These are phyloP conservation scores for Hortiboletus campestris DNA, from an alignment of 768 basidiomycete genomes.

Conservation along the genomic window DNA sequence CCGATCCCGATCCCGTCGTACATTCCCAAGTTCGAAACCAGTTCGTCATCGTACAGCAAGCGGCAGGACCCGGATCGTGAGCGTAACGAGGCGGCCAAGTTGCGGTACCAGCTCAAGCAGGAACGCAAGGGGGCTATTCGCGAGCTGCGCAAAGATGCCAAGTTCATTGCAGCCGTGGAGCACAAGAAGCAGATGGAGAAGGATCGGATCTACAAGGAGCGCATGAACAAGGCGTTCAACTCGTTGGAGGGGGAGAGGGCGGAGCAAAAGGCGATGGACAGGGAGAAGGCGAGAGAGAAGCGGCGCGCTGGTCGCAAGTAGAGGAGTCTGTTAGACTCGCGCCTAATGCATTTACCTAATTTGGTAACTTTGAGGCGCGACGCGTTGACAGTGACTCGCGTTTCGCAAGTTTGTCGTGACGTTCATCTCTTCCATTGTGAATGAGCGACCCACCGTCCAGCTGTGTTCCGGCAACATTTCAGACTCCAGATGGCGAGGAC, in stretches of 20 bases:
- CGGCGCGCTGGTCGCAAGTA: constrained; percentile 74
- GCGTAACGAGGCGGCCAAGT: constrained; percentile 80
- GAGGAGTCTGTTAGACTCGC: neutral
- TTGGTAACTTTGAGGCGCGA: neutral
- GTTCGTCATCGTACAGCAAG: constrained; percentile 71
- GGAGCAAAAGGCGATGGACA: constrained; percentile 91
- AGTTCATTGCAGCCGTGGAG: constrained; percentile 87
- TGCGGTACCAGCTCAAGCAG: constrained; percentile 88
- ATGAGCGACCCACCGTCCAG: constrained; percentile 30
- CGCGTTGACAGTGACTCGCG: neutral
- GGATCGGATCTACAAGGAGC: constrained; percentile 74
- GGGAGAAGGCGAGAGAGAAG: constrained; percentile 77
- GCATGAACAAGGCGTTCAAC: constrained; percentile 80
- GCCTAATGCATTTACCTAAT: constrained; percentile 6
- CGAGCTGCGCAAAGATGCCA: constrained; percentile 92
- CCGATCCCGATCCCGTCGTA: constrained; percentile 94
- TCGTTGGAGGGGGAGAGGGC: constrained; percentile 85
- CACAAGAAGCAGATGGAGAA: constrained; percentile 83
- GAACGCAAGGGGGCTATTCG: constrained; percentile 96
- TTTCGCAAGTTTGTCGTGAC: neutral
- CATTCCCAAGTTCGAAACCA: constrained; percentile 87
- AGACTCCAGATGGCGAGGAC: constrained; percentile 27
- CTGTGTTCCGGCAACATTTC: constrained; percentile 30
- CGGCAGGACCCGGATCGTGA: constrained; percentile 91
- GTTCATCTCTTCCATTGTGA: neutral